Base-by-base conservation (phyloP, 805 yeast species). In the Sugiyamaella qingdaonensis region DNA sequence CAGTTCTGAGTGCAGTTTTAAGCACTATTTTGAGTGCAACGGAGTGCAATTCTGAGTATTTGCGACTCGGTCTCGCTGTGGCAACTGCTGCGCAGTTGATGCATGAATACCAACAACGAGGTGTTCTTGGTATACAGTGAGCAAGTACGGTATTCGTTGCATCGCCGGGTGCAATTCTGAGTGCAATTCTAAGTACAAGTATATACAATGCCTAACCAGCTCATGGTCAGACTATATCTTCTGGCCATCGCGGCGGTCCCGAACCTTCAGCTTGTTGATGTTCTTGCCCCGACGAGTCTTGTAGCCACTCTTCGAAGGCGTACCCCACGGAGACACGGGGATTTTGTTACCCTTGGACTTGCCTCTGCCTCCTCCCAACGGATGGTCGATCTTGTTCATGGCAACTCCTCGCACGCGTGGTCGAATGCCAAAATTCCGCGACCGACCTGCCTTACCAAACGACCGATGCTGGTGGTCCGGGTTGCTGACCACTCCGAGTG, bases 341-440 rank as follows among this genome's bases (percentile, higher is more conserved):
- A 86, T 79, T 75, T 89, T 92, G 73, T 92, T 91, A 59, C 96
- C 88, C 83, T 94, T 94, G 56, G 96, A 87, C 73, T 94, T 94
- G 81, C 99, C 99, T 79, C 99, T 85, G 75, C 99, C 99, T 85
- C 99, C 99, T 78, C 99, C 99, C 66, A 89, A 91, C 60, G 99
- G 99, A 76, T 94, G 99, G 72, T 94, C 97, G 68, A 84, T 82
- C 59, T 94, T 94, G 74, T 94, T 94, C 96, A 88, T 89, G 48
- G 99, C 98, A 63, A 89, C 88, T 80, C 99, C 99, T 77, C 99
- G 86, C 37, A 91, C 97, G 49, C 85, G 82, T 35, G 99, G 99
- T 72, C 98, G 84, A 65, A 86, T 84, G 58, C 98, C 99, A 67
- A 86, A 76, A 78, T 90, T 85, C 69, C 99, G 85, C 50, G 85